phyloP scores from a whole-genome alignment of 163 green algal species.

The Coccomyxa subellipsoidea region DNA sequence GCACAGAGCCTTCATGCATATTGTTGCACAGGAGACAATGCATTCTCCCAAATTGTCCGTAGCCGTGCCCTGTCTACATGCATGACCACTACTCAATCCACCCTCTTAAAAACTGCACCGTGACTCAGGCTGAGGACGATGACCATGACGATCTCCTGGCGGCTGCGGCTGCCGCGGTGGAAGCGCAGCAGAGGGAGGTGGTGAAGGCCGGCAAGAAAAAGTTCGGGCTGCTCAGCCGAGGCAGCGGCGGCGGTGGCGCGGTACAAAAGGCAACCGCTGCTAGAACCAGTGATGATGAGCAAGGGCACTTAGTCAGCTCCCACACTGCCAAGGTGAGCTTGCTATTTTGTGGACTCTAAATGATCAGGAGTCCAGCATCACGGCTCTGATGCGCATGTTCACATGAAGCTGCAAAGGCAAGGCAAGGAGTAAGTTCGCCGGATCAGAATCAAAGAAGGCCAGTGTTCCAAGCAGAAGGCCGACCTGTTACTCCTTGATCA shows the following conservation, averaged over 20 bases:
- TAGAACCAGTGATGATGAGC: not conserved
- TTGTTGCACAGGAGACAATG: too few relatives aligned
- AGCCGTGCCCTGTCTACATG: too few relatives aligned
- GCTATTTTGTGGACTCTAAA: not conserved
- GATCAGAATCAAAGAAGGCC: too few relatives aligned
- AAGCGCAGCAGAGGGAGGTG: not conserved
- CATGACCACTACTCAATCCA: too few relatives aligned
- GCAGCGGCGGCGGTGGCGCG: not conserved
- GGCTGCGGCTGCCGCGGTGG: not conserved
- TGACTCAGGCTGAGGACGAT: not conserved
- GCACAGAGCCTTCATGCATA: too few relatives aligned
- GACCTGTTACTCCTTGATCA: too few relatives aligned
- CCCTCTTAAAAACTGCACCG: not conserved
- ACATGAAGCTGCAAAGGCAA: too few relatives aligned
- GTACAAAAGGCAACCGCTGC: not conserved
- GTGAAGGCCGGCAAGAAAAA: not conserved
- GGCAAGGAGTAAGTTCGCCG: too few relatives aligned
- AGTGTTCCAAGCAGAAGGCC: too few relatives aligned
- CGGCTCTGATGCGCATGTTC: too few relatives aligned
- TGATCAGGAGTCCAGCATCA: too few relatives aligned
- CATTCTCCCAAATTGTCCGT: too few relatives aligned
- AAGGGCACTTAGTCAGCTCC: not conserved
- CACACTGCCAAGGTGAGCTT: not conserved
- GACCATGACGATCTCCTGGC: conserved; percentile 9
- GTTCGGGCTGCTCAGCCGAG: not conserved